Conservation (phyloP, 139 green algal genomes). For the Spirogloea muscicola region DNA sequence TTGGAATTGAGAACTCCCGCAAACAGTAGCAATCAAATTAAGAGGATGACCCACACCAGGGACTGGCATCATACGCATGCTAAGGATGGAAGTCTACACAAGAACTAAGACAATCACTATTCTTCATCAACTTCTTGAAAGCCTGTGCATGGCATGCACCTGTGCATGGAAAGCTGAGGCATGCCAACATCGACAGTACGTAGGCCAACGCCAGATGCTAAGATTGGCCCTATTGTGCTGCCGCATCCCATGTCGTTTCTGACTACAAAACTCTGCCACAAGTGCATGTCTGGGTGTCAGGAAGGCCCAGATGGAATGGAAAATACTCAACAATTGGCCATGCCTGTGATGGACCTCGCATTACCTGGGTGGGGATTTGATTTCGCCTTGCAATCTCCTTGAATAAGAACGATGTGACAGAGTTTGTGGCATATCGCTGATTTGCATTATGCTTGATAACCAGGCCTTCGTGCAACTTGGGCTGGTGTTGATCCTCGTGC, state of each 20-base stretch:
- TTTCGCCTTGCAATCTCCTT: slow-evolving; percentile 61
- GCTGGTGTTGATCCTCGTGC: slow-evolving; percentile 54
- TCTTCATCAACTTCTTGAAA: too few relatives aligned
- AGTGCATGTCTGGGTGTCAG: background rate
- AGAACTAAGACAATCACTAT: too few relatives aligned
- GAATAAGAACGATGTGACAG: slow-evolving; percentile 78
- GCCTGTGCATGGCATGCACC: too few relatives aligned
- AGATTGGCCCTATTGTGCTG: slow-evolving; percentile 92
- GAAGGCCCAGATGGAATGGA: background rate
- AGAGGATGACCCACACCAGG: too few relatives aligned
- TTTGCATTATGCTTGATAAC: slow-evolving; percentile 96
- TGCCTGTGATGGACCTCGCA: background rate
- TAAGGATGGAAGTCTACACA: too few relatives aligned
- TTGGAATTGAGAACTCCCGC: too few relatives aligned
- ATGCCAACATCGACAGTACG: slow-evolving; percentile 86
- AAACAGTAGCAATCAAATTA: too few relatives aligned
- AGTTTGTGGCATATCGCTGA: slow-evolving; percentile 90
- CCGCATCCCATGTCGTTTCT: slow-evolving; percentile 93
- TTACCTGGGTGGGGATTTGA: slow-evolving; percentile 64
- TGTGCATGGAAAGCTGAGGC: slow-evolving; percentile 79
- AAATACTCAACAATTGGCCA: background rate
- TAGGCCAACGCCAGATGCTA: slow-evolving; percentile 68
- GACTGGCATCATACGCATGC: too few relatives aligned
- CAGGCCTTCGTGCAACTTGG: slow-evolving; percentile 60
- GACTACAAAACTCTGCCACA: slow-evolving; percentile 73